These are phyloP conservation scores for Tuctoria greenei DNA, from an alignment of 176 grass and related monocot species.

Conservation along the genomic window DNA sequence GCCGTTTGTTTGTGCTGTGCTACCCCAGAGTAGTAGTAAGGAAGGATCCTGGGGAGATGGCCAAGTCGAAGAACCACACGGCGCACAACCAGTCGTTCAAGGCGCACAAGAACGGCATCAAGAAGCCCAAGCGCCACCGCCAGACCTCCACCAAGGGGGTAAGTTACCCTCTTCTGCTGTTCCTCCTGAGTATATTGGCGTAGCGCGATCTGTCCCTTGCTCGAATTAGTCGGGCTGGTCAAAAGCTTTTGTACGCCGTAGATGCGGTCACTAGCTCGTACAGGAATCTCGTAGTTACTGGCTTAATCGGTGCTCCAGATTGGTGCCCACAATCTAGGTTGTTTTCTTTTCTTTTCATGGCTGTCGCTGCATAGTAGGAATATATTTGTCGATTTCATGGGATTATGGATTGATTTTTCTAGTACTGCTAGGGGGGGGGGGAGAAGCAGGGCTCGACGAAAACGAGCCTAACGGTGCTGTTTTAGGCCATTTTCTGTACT, in stretches of 20 bases:
- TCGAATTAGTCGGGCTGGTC: neutral
- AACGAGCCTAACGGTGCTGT: no score
- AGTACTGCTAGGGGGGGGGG: no score
- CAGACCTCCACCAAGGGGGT: constrained; percentile 89
- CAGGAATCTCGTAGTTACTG: neutral
- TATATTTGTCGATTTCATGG: neutral
- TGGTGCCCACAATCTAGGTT: neutral
- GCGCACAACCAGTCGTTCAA: constrained; percentile 90
- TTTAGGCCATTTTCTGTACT: neutral
- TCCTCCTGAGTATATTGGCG: neutral
- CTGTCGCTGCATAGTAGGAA: neutral
- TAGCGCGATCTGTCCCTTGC: neutral
- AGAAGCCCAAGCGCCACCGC: constrained; percentile 79
- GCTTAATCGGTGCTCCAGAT: neutral
- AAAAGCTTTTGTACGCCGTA: neutral
- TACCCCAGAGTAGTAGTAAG: neutral
- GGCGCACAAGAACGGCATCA: constrained; percentile 89
- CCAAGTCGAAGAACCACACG: constrained; percentile 96
- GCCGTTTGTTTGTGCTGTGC: neutral
- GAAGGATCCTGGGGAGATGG: constrained; percentile 45
- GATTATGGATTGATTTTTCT: neutral
- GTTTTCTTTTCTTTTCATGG: neutral
- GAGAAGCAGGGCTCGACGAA: no score
- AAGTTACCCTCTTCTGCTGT: neutral
- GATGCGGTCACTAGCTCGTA: neutral